These are phyloP conservation scores for Kwoniella shivajii DNA, from an alignment of 1,284 basidiomycete species.

Conservation along the genomic window DNA sequence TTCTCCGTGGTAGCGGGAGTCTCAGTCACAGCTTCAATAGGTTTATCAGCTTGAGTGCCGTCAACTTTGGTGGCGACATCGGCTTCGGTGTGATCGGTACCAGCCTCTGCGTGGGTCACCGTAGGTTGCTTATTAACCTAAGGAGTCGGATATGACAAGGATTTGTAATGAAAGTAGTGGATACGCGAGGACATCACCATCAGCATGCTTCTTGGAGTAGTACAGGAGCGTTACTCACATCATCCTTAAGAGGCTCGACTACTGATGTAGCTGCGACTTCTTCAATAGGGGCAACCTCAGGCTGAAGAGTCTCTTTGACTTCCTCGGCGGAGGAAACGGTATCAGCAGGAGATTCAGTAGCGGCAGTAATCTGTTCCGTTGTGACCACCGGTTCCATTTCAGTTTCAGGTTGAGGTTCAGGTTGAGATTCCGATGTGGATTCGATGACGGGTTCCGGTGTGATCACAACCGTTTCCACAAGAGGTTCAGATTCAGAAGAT, in stretches of 20 bases:
- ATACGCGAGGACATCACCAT: not conserved
- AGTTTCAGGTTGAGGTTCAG: slow-evolving; percentile 1
- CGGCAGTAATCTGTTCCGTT: slow-evolving; percentile 16
- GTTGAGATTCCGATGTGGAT: not conserved
- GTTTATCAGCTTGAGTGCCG: slow-evolving; percentile 31
- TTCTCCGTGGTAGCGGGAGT: slow-evolving; percentile 25
- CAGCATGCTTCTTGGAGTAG: no score
- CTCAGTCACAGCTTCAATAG: slow-evolving; percentile 23
- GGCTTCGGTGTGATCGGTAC: slow-evolving; percentile 36
- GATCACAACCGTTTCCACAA: slow-evolving; percentile 7
- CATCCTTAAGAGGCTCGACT: slow-evolving; percentile 27
- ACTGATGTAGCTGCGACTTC: slow-evolving; percentile 25
- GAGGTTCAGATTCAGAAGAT: not conserved
- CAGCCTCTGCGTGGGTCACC: slow-evolving; percentile 38
- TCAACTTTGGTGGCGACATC: slow-evolving; percentile 38
- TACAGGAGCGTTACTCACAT: slow-evolving; percentile 21
- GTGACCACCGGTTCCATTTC: slow-evolving; percentile 10
- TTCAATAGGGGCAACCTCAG: slow-evolving; percentile 19
- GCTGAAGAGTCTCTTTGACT: slow-evolving; percentile 25
- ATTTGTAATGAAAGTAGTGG: no score
- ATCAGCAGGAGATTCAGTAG: slow-evolving; percentile 16
- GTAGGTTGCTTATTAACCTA: slow-evolving; percentile 38
- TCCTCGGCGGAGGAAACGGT: slow-evolving; percentile 29
- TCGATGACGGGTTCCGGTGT: slow-evolving; percentile 11
- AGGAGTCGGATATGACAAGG: no score